Conservation (phyloP, 2,329 filamentous ascomycete species). For the Capronia coronata region DNA sequence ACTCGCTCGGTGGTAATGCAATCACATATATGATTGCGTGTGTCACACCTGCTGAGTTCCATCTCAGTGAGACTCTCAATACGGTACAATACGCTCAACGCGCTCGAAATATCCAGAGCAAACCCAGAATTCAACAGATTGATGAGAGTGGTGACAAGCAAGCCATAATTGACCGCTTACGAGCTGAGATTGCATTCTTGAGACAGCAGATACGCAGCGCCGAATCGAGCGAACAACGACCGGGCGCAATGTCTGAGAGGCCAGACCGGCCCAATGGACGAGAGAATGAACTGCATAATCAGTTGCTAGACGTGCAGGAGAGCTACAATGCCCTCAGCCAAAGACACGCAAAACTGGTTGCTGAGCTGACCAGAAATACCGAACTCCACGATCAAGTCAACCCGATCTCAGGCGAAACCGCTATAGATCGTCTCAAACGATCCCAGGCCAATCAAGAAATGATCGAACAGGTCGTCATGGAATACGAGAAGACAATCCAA, state of each 20-base stretch:
- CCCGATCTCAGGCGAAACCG: conserved; percentile 64
- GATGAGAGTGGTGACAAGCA: conserved; percentile 89
- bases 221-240: conserved; percentile 57
- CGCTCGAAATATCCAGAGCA: conserved; percentile 93
- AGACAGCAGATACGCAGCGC: conserved; percentile 86
- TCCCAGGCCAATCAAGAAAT: conserved; percentile 95
- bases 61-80: conserved; percentile 94
- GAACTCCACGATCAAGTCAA: conserved; percentile 52
- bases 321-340: conserved; percentile 88
- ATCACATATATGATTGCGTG: conserved; percentile 99
- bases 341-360: conserved; percentile 90
- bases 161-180: conserved; percentile 83
- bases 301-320: conserved; percentile 85
- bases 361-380: conserved; percentile 81
- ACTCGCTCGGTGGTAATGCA: conserved; percentile 91
- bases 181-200: conserved; percentile 87
- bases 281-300: conserved; percentile 86
- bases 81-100: conserved; percentile 96
- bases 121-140: conserved; percentile 88
- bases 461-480: conserved; percentile 89
- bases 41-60: conserved; percentile 93
- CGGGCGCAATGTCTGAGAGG: conserved; percentile 59
- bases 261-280: conserved; percentile 73
- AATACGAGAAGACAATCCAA: conserved; percentile 98
- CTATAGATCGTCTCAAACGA: conserved; percentile 80